Percentiles rank a stretch among this genome's conserved stretches.
Evolutionary conservation across 148 eudicot species (phyloP).

Genomic region (Rhododendron vialii): DNA sequence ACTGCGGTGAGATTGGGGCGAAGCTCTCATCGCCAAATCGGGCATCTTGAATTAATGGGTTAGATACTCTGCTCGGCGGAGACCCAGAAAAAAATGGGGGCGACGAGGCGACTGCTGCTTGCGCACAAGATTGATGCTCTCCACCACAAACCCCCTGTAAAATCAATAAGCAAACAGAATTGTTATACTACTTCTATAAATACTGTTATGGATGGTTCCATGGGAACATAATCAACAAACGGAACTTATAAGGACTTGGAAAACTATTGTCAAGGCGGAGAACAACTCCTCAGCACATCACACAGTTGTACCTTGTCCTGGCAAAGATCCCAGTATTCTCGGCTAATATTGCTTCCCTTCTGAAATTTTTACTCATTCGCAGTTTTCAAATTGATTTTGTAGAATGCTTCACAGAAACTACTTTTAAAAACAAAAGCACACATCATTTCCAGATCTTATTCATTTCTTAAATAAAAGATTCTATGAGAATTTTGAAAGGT

Average conservation of each 20-base stretch:
- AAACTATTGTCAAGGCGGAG: not conserved
- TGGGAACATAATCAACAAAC: not conserved
- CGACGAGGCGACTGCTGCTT: slow-evolving; percentile 71
- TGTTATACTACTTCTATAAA: not conserved
- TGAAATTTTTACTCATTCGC: not conserved
- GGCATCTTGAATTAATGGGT: slow-evolving; percentile 96
- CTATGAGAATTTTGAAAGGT: not conserved
- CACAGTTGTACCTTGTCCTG: not conserved
- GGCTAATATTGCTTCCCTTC: not conserved
- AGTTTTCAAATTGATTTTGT: not conserved
- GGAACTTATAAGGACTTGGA: not conserved
- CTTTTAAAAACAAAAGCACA: not conserved
- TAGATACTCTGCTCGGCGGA: slow-evolving; percentile 98
- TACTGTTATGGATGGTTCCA: not conserved
- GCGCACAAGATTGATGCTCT: slow-evolving; percentile 56
- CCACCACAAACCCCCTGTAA: slow-evolving; percentile 57
- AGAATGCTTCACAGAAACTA: not conserved
- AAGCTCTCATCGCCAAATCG: slow-evolving; percentile 68
- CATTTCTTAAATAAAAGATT: not conserved
- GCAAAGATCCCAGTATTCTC: not conserved
- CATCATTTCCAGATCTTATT: not conserved
- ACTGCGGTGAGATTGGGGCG: slow-evolving; percentile 46
- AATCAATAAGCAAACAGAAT: not conserved
- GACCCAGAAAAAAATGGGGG: slow-evolving; percentile 99
- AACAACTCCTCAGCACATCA: not conserved